Conservation (phyloP, 768 basidiomycete genomes). For the Tulasnella sp. region DNA sequence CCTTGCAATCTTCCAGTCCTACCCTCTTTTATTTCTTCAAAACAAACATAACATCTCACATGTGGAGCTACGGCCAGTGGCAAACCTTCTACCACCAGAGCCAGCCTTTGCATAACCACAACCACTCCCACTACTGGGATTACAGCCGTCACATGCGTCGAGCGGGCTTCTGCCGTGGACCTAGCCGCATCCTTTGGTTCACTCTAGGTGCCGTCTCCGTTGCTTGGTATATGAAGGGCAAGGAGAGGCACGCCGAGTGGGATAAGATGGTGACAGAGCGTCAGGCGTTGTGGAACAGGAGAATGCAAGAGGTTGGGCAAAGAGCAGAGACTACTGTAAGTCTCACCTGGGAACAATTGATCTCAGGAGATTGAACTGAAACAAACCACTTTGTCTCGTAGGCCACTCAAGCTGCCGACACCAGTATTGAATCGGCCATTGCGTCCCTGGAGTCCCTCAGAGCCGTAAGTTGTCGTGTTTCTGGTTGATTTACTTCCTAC, state of each 20-base stretch:
- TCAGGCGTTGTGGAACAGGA: not conserved
- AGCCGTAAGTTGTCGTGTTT: not conserved
- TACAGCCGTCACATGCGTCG: constrained; percentile 6
- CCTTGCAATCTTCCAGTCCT: not conserved
- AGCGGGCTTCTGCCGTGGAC: not conserved
- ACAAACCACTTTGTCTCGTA: not conserved
- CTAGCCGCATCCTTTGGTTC: constrained; percentile 26
- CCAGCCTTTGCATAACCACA: not conserved
- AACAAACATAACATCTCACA: not conserved
- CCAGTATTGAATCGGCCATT: constrained; percentile 22
- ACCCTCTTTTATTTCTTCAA: not conserved
- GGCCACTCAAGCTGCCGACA: constrained; percentile 24
- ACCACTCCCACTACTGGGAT: not conserved
- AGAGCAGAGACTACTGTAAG: not conserved
- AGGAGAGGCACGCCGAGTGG: constrained; percentile 17
- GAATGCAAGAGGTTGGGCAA: not conserved
- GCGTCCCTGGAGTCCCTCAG: constrained; percentile 22
- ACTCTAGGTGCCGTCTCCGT: constrained; percentile 26
- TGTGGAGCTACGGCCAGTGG: not conserved
- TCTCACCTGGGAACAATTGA: too few relatives aligned
- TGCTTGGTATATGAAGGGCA: constrained; percentile 29
- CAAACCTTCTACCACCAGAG: constrained; percentile 14
- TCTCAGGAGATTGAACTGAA: not conserved
- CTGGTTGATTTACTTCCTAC: not conserved
- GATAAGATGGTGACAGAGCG: not conserved